Evolutionary conservation across 495 filamentous ascomycete genomes (phyloP).

Genomic region (Podospora tetraspora): DNA sequence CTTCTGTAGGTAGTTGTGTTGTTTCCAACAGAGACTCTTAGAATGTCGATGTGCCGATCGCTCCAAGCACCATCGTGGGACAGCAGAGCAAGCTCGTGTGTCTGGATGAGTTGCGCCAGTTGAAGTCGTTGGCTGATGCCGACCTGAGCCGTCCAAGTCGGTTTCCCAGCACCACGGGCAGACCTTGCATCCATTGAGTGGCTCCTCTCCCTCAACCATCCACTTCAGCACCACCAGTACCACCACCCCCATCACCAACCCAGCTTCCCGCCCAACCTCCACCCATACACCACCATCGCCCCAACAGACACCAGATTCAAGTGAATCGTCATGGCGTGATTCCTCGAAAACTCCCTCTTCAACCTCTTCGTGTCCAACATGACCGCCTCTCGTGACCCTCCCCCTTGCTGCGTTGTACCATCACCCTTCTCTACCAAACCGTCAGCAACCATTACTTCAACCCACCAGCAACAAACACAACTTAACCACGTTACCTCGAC

Average conservation of each 20-base stretch:
- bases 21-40: no score
- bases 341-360: conserved; percentile 42
- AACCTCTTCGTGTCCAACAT: conserved; percentile 33
- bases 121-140: no score
- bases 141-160: neutral
- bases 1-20: no score
- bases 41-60: neutral
- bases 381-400: neutral
- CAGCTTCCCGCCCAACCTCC: conserved; percentile 33
- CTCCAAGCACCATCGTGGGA: neutral
- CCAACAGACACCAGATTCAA: conserved; percentile 48
- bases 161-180: no score
- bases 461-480: neutral
- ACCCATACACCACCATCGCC: conserved; percentile 48
- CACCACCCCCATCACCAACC: neutral
- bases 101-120: no score
- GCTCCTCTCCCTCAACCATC: neutral
- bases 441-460: neutral
- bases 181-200: no score
- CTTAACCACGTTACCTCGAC: conserved; percentile 36
- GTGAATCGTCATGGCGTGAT: conserved; percentile 54
- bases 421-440: conserved; percentile 25
- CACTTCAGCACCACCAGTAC: neutral
- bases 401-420: neutral
- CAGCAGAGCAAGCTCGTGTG: neutral